A percentile compares a stretch with the other conserved stretches of the same genome.
phyloP scores from a whole-genome alignment of 169 alveolate species.

The Eimeria tenella region DNA sequence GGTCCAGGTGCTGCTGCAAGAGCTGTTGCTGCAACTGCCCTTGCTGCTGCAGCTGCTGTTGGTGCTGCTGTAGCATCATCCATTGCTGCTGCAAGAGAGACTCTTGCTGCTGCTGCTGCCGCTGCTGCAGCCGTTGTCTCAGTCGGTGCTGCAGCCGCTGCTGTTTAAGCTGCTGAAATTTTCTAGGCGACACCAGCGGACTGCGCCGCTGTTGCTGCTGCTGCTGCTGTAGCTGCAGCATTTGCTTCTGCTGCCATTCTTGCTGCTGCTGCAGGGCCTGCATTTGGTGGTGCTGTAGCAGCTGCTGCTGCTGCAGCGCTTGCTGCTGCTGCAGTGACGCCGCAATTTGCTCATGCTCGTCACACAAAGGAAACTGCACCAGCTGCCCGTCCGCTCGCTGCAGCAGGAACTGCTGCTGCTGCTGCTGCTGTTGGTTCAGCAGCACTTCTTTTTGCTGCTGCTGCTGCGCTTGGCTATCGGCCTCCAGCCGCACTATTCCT shows the following conservation, averaged over 20 bases:
- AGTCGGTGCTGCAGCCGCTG: neutral
- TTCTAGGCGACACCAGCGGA: neutral
- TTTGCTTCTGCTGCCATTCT: neutral
- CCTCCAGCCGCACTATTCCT: neutral
- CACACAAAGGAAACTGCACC: conserved; percentile 13
- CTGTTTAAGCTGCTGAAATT: neutral
- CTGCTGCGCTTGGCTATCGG: neutral
- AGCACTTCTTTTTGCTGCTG: neutral
- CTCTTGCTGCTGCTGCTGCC: neutral
- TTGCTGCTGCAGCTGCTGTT: neutral
- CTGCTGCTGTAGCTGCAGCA: conserved; percentile 46
- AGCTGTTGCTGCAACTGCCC: neutral
- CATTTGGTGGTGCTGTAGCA: neutral
- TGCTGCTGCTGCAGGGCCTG: neutral
- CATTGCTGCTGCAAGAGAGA: neutral
- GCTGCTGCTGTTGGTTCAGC: neutral
- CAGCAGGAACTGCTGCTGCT: conserved; percentile 42
- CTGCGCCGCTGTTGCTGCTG: conserved; percentile 21
- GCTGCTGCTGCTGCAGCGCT: conserved; percentile 20
- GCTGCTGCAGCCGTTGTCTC: neutral
- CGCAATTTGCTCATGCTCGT: conserved; percentile 12
- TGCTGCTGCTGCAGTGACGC: conserved; percentile 10
- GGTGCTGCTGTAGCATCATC: neutral
- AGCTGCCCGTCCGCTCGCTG: neutral
- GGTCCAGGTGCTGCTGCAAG: neutral